A percentile compares a stretch with the other conserved stretches of the same genome.
These are phyloP conservation scores for Calonectria pteridis DNA, from an alignment of 2,329 filamentous ascomycete genomes.

Conservation along the genomic window DNA sequence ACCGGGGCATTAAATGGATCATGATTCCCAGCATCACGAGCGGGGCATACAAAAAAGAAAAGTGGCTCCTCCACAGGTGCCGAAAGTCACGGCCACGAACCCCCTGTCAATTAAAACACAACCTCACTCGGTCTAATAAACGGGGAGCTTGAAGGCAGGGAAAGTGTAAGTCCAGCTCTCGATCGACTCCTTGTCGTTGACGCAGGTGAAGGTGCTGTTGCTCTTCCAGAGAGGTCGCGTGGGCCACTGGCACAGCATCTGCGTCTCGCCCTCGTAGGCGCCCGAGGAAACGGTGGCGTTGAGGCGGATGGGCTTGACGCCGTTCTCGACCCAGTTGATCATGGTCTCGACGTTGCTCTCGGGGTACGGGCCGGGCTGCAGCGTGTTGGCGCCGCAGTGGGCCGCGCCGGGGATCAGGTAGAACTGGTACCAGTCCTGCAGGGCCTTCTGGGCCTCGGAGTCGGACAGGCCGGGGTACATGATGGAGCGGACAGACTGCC, in stretches of 20 bases:
- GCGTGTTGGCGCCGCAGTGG: conserved; percentile 61
- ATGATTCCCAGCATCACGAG: neutral
- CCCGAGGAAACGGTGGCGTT: conserved; percentile 49
- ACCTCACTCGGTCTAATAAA: neutral
- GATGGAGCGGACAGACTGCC: conserved; percentile 62
- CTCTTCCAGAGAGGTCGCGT: conserved; percentile 32
- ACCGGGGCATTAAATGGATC: neutral
- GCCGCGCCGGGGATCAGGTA: conserved; percentile 66
- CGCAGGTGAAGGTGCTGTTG: conserved; percentile 23
- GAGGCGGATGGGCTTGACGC: conserved; percentile 48
- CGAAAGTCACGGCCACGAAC: neutral
- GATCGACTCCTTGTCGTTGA: conserved; percentile 29
- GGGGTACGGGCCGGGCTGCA: conserved; percentile 59
- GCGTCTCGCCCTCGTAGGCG: conserved; percentile 45
- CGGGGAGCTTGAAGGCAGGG: conserved; percentile 29
- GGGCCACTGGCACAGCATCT: conserved; percentile 56
- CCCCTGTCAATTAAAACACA: neutral
- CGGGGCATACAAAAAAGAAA: no score
- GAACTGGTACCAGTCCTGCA: conserved; percentile 67
- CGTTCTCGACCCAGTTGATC: conserved; percentile 78
- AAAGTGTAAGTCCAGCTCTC: conserved; percentile 33
- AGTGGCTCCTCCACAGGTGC: neutral
- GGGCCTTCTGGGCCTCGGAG: conserved; percentile 53
- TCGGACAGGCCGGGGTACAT: conserved; percentile 52
- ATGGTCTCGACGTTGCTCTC: conserved; percentile 76